Percentiles rank a stretch among this genome's conserved stretches.
phyloP scores from a whole-genome alignment of 139 green algal species.

The Axilococcus clingmanii region DNA sequence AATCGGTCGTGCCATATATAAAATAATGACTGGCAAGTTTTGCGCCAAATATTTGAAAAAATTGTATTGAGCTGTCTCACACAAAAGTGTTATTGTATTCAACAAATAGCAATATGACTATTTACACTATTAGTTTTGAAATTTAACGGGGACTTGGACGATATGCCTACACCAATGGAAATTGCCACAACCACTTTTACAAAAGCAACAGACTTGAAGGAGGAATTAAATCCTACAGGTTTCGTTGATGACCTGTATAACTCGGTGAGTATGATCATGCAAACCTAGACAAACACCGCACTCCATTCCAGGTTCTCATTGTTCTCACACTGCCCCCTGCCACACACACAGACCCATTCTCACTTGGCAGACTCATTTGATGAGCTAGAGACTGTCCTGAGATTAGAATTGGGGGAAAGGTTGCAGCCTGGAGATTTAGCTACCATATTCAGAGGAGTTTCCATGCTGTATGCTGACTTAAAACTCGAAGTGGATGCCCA shows the following conservation, averaged over 20 bases:
- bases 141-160: too few species aligned
- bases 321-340: background rate
- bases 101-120: background rate
- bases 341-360: too few species aligned
- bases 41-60: background rate
- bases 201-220: background rate
- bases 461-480: conserved; percentile 14
- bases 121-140: too few species aligned
- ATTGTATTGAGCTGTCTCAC: background rate
- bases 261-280: conserved; percentile 11
- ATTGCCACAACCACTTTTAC: background rate
- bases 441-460: conserved; percentile 13
- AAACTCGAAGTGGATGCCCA: conserved; percentile 5
- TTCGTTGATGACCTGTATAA: conserved; percentile 29
- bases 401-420: background rate
- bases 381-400: conserved; percentile 9
- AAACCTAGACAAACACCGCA: background rate
- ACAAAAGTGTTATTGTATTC: too few species aligned
- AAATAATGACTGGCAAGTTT: too few species aligned
- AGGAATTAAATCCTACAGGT: conserved; percentile 12
- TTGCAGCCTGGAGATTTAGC: conserved; percentile 15
- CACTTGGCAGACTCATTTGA: conserved; percentile 21
- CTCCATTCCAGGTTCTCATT: background rate
- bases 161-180: background rate
- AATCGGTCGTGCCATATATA: too few species aligned